A percentile compares a stretch with the other conserved stretches of the same genome.
These are phyloP conservation scores for Vigna trinervia DNA, from an alignment of 306 rosid genomes.

Conservation along the genomic window DNA sequence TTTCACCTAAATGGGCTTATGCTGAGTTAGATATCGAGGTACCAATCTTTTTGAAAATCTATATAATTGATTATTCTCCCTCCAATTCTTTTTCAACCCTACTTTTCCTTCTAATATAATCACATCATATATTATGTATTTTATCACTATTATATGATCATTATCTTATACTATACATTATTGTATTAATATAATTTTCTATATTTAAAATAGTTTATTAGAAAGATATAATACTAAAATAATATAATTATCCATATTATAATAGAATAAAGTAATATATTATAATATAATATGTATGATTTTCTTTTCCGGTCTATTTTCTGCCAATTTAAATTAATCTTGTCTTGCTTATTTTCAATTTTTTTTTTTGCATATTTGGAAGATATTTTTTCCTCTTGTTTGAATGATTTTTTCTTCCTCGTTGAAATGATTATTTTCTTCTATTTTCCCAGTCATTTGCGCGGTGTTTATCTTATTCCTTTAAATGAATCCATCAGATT, in stretches of 20 bases:
- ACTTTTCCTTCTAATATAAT: neutral
- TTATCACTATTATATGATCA: neutral
- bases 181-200: neutral
- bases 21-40: constrained; percentile 78
- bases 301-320: neutral
- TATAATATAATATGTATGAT: neutral
- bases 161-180: neutral
- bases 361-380: too few species aligned
- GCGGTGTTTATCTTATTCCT: too few species aligned
- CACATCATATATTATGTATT: neutral
- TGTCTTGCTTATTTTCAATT: neutral
- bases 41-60: constrained; percentile 30
- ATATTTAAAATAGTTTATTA: neutral
- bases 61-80: neutral
- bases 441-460: too few species aligned
- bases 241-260: neutral
- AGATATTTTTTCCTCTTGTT: too few species aligned
- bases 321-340: neutral
- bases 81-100: neutral
- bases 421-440: too few species aligned
- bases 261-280: neutral
- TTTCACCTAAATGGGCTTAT: constrained; percentile 82
- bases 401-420: too few species aligned
- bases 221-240: neutral
- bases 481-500: too few species aligned